Evolutionary conservation across 192 early-diverging fungal species (phyloP).

Genomic region (Chytriomyces hyalinus): DNA sequence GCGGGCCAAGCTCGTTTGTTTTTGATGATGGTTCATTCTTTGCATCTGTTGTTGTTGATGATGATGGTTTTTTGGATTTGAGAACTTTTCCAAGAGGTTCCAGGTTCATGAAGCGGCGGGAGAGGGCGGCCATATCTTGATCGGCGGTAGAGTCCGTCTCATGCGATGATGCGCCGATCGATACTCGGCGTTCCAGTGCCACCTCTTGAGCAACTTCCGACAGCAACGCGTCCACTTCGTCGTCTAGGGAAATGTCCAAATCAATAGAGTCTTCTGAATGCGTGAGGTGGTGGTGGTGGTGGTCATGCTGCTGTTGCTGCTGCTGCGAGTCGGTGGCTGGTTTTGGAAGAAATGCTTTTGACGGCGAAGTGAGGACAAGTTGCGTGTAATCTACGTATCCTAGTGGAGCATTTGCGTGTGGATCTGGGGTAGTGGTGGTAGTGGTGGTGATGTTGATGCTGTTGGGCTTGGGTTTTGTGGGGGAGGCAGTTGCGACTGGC

Average conservation of each 20-base stretch:
- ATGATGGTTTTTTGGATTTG: background rate
- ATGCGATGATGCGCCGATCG: background rate
- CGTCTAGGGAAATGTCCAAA: constrained; percentile 8
- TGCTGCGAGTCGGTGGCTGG: background rate
- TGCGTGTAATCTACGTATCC: constrained; percentile 46
- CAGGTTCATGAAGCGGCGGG: constrained; percentile 28
- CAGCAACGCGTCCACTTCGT: constrained; percentile 31
- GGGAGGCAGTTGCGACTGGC: background rate
- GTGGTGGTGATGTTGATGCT: background rate
- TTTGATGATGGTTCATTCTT: too few relatives aligned
- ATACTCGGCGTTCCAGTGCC: constrained; percentile 32
- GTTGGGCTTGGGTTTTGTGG: background rate
- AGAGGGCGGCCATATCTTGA: constrained; percentile 5
- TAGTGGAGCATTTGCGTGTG: background rate
- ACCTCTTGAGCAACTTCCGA: constrained; percentile 34
- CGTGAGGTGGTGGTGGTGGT: background rate
- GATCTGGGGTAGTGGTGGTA: background rate
- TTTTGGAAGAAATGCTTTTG: background rate
- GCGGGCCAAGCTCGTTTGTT: background rate
- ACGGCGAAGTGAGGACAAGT: constrained; percentile 46
- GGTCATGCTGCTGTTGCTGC: too few relatives aligned
- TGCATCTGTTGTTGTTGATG: background rate
- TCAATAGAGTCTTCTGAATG: background rate
- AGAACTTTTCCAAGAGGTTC: constrained; percentile 11
- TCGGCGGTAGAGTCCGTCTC: constrained; percentile 8